Base-by-base conservation (phyloP, 2,329 filamentous ascomycete genomes). In the Alternaria sp. region DNA sequence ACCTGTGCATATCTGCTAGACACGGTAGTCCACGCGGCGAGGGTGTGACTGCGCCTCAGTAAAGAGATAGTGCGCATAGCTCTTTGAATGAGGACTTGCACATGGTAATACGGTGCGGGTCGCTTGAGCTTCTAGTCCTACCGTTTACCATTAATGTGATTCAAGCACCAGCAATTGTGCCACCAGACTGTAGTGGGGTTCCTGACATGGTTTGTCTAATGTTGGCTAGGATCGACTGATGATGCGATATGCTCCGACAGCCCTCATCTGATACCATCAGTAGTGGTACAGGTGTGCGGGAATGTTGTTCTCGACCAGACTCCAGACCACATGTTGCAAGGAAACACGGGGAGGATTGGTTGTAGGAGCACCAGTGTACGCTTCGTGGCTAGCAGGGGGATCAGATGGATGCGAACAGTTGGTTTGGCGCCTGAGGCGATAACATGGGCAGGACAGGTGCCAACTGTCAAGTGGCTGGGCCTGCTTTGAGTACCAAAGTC, bases 351-450 rank as follows among this genome's bases (percentile, higher is more conserved):
- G 30, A 59, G 62, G 46, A 60, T 60, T 65, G 62, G 63, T 45
- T 22, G 49, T 53, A 25, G 52, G 45, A 43, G 50, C 44, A 62
- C 50, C 55, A 54, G 38, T 40, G 50, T 46, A 45, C 28, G 32
- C 25, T 40, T 62, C 51, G 60, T 49, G 57, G 48, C 48, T 56
- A 57, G 60, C 59, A 57, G 60, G 64, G 60, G 51, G 66, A 64
- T 68, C 56, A 64, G 73, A 72, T 70, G 67, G 72, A 70, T 76
- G 74, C 74, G 74, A 74, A 76, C 74, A 67, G 65, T 66, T 69
- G 62, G 73, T 74, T 73, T 75, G 74, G 71, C 73, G 74, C 71
- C 68, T 72, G 68, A 72, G 70, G 72, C 74, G 70, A 68, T 60
- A 57, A 62, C 65, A 60, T 67, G 68, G 60, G 57, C 45, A 57